Evolutionary conservation across 768 basidiomycete species (phyloP).

Genomic region (Leccinum sublutescens): DNA sequence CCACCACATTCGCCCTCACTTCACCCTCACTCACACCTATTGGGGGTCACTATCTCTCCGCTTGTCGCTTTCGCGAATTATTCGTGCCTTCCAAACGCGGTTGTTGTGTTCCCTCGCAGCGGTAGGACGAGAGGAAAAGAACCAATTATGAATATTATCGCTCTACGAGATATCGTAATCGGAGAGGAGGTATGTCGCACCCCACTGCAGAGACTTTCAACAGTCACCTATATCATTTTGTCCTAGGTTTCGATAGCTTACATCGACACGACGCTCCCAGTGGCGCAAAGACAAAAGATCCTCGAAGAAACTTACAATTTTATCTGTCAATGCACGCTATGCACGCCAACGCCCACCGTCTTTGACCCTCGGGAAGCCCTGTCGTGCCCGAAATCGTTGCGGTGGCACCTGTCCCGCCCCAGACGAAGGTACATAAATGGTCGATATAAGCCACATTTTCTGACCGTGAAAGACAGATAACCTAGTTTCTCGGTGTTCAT

Average conservation of each 20-base stretch:
- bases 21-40: constrained; percentile 75
- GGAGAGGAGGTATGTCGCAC: constrained; percentile 64
- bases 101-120: constrained; percentile 81
- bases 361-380: constrained; percentile 70
- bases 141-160: constrained; percentile 70
- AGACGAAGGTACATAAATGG: constrained; percentile 47
- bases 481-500: constrained; percentile 46
- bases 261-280: constrained; percentile 78
- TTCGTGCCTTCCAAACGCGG: constrained; percentile 84
- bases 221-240: background rate
- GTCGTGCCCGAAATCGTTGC: constrained; percentile 64
- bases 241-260: constrained; percentile 77
- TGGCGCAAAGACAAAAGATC: constrained; percentile 47
- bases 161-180: constrained; percentile 57
- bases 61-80: constrained; percentile 82
- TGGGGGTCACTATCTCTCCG: constrained; percentile 81
- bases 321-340: constrained; percentile 65
- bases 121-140: constrained; percentile 40
- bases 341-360: constrained; percentile 27
- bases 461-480: constrained; percentile 39
- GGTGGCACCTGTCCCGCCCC: constrained; percentile 65
- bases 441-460: background rate
- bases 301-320: constrained; percentile 80
- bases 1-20: constrained; percentile 88
- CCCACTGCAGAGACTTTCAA: background rate